Evolutionary conservation across 345 rosid genomes (phyloP), one percentile per base, ranked within the genome.

Genomic region (Ceriops zippeliana): DNA sequence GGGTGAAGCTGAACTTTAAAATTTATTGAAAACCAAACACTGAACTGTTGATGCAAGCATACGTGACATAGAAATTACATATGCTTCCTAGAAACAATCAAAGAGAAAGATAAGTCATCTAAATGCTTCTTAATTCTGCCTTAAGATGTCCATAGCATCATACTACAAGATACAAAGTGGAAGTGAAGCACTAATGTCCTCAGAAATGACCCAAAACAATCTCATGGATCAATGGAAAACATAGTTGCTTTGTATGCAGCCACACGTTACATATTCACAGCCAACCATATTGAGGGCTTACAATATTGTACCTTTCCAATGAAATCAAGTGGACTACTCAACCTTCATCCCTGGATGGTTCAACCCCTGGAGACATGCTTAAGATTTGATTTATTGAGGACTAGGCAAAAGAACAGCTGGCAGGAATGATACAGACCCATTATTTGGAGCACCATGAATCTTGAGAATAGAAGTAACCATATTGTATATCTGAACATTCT

Each of bases 401-500:
- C 53, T 58, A 34, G 87, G 83, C 83, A 93, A 76, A 54, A 89
- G 86, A 72, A 91, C 47, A 46, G 72, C 63, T 6, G 32, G 7
- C 7, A 90, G 65, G 71, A 91, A 89, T 26, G 79, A 74, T 1
- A 42, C 47, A 63, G 97, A 76, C 32, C 98, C 98, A 57, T 93
- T 93, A 76, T 91, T 93, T 8, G 93, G 81, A 62, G 97, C 87
- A 32, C 88, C 96, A 37, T 85, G 67, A 28, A 91, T 81, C 67
- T 83, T 86, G 57, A 93, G 86, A 79, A 93, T 93, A n/a, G 96
- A 79, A 71, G 96, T 86, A 66, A 93, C 66, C 68, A 88, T 1
- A 78, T 89, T 93, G 73, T 93, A 93, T 67, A 93, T 93, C 82
- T 93, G 84, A 71, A 93, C 86, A 77, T 93, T 93, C 83, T 91